phyloP scores from a whole-genome alignment of 495 filamentous ascomycete genomes.

The Aspergillus funiculosus region DNA sequence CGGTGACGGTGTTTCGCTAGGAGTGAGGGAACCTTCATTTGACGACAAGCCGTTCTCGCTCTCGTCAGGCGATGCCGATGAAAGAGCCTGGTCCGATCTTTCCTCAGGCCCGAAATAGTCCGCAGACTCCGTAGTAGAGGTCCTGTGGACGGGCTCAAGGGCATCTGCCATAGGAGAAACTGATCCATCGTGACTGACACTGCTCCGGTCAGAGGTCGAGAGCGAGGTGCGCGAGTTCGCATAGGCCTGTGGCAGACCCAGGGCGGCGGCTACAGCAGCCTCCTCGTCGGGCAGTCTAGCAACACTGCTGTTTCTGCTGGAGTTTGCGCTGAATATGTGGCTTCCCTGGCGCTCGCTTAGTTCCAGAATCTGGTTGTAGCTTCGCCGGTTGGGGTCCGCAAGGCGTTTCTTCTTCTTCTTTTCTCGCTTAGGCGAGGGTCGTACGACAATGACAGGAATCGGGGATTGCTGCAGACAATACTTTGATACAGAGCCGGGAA shows the following conservation, averaged over 20 bases:
- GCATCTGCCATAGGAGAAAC: conserved; percentile 24
- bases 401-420: conserved; percentile 89
- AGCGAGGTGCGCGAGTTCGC: conserved; percentile 42
- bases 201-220: conserved; percentile 44
- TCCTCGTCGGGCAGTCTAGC: conserved; percentile 53
- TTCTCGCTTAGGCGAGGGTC: conserved; percentile 79
- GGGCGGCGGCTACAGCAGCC: conserved; percentile 64
- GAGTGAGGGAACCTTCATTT: background rate
- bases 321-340: conserved; percentile 47
- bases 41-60: conserved; percentile 3
- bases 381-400: conserved; percentile 68
- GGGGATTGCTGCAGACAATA: conserved; percentile 96
- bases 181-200: conserved; percentile 31
- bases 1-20: background rate
- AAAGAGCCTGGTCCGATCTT: conserved; percentile 25
- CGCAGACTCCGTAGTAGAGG: conserved; percentile 26
- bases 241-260: conserved; percentile 52
- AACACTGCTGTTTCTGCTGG: conserved; percentile 36
- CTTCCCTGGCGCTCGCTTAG: conserved; percentile 51
- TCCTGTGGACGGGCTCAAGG: conserved; percentile 27
- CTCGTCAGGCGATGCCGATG: conserved; percentile 4
- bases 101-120: conserved; percentile 45
- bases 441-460: conserved; percentile 93
- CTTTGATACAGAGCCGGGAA: conserved; percentile 89
- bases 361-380: conserved; percentile 75